Conservation (phyloP, 2,329 filamentous ascomycete genomes). For the Aspergillus sp. region DNA sequence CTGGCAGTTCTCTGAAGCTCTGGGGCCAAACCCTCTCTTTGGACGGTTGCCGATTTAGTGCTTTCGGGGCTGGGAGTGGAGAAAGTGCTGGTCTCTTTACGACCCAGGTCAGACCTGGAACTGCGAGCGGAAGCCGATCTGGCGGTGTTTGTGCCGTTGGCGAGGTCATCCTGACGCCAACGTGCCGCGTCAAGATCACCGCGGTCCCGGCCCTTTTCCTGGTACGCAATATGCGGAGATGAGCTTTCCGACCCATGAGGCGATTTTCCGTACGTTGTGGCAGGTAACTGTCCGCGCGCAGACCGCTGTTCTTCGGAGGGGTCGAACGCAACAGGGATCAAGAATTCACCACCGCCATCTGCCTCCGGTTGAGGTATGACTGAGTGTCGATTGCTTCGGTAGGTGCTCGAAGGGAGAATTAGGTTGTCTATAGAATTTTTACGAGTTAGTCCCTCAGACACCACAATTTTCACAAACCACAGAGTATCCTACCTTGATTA, state of each 20-base stretch:
- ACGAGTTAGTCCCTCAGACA: not conserved
- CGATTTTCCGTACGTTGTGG: slow-evolving; percentile 32
- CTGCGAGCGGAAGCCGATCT: slow-evolving; percentile 50
- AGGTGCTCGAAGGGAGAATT: slow-evolving; percentile 72
- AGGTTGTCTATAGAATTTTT: slow-evolving; percentile 54
- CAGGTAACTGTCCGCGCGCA: slow-evolving; percentile 50
- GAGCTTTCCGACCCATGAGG: slow-evolving; percentile 46
- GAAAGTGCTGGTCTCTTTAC: slow-evolving; percentile 44
- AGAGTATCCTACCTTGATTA: slow-evolving; percentile 33
- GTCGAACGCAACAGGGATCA: slow-evolving; percentile 75
- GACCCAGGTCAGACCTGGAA: slow-evolving; percentile 44
- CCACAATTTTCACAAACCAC: no score
- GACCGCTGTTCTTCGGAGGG: slow-evolving; percentile 62
- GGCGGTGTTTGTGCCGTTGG: slow-evolving; percentile 41
- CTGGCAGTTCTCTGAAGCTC: slow-evolving; percentile 34
- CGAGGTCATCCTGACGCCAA: slow-evolving; percentile 34
- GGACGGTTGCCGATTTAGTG: slow-evolving; percentile 24
- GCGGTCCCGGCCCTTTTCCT: slow-evolving; percentile 73
- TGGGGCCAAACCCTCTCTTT: slow-evolving; percentile 35
- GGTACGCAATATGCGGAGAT: slow-evolving; percentile 88
- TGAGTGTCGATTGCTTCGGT: slow-evolving; percentile 76
- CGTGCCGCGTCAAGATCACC: slow-evolving; percentile 49
- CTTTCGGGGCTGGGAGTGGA: slow-evolving; percentile 39
- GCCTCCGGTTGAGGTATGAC: slow-evolving; percentile 59
- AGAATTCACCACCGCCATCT: slow-evolving; percentile 66